Percentiles rank a stretch among this genome's conserved stretches.
phyloP scores from a whole-genome alignment of 345 rosid species.

The Populus alba region DNA sequence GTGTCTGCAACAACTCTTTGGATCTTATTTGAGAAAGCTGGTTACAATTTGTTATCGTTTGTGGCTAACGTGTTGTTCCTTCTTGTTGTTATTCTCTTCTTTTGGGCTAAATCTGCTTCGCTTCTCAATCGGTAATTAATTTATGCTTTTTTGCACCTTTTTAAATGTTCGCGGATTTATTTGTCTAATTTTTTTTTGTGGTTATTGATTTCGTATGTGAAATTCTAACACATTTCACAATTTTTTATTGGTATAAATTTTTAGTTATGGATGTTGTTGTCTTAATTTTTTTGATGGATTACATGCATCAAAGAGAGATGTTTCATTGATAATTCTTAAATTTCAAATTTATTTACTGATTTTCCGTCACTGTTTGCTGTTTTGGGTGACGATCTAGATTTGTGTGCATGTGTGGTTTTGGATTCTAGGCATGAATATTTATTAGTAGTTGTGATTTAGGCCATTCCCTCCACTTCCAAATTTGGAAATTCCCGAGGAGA shows the following conservation, averaged over 20 bases:
- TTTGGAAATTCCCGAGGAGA: constrained; percentile 76
- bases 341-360: too few species aligned
- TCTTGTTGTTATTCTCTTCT: constrained; percentile 71
- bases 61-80: constrained; percentile 71
- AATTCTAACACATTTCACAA: too few species aligned
- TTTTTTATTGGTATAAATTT: too few species aligned
- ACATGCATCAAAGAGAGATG: background rate
- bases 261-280: background rate
- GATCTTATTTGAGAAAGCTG: constrained; percentile 74
- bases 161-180: background rate
- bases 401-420: background rate
- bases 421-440: background rate
- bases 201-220: too few species aligned
- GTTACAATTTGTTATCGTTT: constrained; percentile 71
- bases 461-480: constrained; percentile 91
- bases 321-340: background rate
- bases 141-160: background rate
- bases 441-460: constrained; percentile 37
- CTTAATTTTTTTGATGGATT: background rate
- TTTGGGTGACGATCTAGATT: background rate
- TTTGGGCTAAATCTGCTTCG: constrained; percentile 97
- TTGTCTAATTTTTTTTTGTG: too few species aligned
- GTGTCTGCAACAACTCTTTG: constrained; percentile 56
- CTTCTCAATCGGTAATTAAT: constrained; percentile 72
- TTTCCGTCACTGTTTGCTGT: background rate